These are phyloP conservation scores for Colletotrichum tropicicola DNA, from an alignment of 2,329 filamentous ascomycete genomes.

Conservation along the genomic window DNA sequence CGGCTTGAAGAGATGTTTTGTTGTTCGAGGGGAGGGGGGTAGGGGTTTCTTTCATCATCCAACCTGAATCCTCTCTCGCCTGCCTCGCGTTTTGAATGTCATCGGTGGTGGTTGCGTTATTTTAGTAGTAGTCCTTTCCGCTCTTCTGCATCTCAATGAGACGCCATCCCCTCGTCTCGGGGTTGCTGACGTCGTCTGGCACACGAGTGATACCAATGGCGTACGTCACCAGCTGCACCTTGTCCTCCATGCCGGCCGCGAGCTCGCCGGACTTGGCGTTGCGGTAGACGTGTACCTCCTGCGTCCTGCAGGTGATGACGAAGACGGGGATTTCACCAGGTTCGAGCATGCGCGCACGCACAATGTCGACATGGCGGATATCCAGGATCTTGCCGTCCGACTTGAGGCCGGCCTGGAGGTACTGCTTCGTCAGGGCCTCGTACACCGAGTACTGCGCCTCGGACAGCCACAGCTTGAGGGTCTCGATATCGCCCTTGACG, in stretches of 20 bases:
- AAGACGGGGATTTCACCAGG: constrained; percentile 93
- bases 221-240: constrained; percentile 97
- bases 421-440: constrained; percentile 95
- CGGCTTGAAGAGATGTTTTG: background rate
- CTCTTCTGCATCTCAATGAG: constrained; percentile 99
- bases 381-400: constrained; percentile 96
- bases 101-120: background rate
- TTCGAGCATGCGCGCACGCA: constrained; percentile 82
- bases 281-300: constrained; percentile 97
- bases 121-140: constrained; percentile 81
- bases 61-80: constrained; percentile 14
- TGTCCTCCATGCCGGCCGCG: constrained; percentile 97
- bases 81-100: constrained; percentile 11
- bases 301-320: constrained; percentile 94
- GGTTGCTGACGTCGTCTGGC: constrained; percentile 95
- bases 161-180: constrained; percentile 95
- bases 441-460: constrained; percentile 97
- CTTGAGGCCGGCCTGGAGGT: constrained; percentile 90
- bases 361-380: constrained; percentile 91
- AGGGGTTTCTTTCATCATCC: background rate
- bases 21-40: constrained; percentile 15
- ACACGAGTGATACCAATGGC: constrained; percentile 95
- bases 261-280: constrained; percentile 91
- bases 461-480: constrained; percentile 92
- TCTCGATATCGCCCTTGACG: constrained; percentile 93